Evolutionary conservation across 306 rosid genomes (phyloP).

Genomic region (Fagus sylvatica): DNA sequence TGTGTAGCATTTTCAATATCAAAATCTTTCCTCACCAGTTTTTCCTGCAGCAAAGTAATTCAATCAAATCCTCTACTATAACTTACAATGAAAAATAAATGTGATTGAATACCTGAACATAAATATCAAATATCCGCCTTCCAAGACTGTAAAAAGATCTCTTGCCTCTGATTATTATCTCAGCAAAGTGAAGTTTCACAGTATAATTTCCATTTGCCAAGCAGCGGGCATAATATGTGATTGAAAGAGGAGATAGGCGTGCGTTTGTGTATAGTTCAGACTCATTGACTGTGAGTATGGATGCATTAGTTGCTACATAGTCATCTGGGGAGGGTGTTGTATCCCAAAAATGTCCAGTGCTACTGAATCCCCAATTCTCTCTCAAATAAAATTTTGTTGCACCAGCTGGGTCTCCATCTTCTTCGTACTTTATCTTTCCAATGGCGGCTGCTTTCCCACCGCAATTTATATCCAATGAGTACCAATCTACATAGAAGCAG

Average conservation of each 20-base stretch:
- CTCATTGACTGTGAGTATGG: conserved; percentile 20
- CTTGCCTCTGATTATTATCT: conserved; percentile 47
- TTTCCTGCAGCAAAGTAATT: conserved; percentile 37
- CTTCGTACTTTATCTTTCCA: conserved; percentile 41
- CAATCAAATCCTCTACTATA: conserved; percentile 13
- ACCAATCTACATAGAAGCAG: conserved; percentile 8
- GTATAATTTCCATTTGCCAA: conserved; percentile 64
- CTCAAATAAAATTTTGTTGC: conserved; percentile 31
- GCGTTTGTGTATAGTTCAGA: conserved; percentile 47
- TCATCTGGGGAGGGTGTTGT: conserved; percentile 15
- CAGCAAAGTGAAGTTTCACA: conserved; percentile 58
- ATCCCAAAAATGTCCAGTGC: conserved; percentile 58
- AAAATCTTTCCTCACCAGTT: conserved; percentile 42
- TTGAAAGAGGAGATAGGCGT: conserved; percentile 51
- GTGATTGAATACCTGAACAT: conserved; percentile 51
- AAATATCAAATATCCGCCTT: conserved; percentile 59
- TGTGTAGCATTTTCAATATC: conserved; percentile 38
- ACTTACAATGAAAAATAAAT: conserved; percentile 5
- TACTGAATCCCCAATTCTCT: conserved; percentile 55
- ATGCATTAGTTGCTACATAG: conserved; percentile 26
- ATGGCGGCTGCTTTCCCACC: conserved; percentile 54
- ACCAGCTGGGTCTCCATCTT: conserved; percentile 49
- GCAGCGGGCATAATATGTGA: conserved; percentile 59
- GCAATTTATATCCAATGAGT: conserved; percentile 48
- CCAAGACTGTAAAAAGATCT: conserved; percentile 56